Percentiles rank a stretch among this genome's conserved stretches.
These are phyloP conservation scores for Coniochaeta pulveracea DNA, from an alignment of 2,329 filamentous ascomycete genomes.

Conservation along the genomic window DNA sequence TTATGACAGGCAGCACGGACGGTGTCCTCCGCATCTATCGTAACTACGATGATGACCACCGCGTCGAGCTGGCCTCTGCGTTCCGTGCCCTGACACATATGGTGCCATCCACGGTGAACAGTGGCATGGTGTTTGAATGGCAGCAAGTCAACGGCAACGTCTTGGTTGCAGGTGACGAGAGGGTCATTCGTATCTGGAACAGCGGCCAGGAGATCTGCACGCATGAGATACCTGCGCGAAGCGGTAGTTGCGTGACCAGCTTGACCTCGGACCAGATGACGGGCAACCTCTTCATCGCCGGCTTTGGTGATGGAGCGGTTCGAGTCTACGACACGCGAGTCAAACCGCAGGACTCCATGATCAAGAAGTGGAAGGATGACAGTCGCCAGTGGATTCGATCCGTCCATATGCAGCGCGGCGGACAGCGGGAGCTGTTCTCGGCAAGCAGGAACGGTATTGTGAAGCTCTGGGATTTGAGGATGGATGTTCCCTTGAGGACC, in stretches of 20 bases:
- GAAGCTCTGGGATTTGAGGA: constrained; percentile 90
- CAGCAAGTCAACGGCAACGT: constrained; percentile 94
- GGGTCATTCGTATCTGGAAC: constrained; percentile 93
- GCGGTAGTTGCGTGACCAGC: constrained; percentile 89
- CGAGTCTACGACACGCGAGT: constrained; percentile 86
- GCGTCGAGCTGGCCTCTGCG: constrained; percentile 75
- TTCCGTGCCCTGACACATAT: constrained; percentile 91
- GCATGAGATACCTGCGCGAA: constrained; percentile 87
- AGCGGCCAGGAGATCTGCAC: constrained; percentile 87
- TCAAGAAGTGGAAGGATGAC: constrained; percentile 94
- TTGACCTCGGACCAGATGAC: constrained; percentile 97
- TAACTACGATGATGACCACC: constrained; percentile 69
- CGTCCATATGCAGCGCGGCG: constrained; percentile 92
- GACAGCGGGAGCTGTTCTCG: constrained; percentile 80
- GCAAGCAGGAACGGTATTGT: constrained; percentile 90
- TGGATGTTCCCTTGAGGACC: constrained; percentile 64
- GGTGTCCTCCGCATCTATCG: constrained; percentile 89
- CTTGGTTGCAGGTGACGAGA: constrained; percentile 91
- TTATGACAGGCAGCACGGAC: constrained; percentile 93
- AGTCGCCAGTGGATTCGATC: constrained; percentile 85
- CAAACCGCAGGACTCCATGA: constrained; percentile 80
- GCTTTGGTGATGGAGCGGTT: constrained; percentile 90
- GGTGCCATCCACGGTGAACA: constrained; percentile 86
- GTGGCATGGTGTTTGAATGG: constrained; percentile 96
- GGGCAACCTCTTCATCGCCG: constrained; percentile 89